Evolutionary conservation across 331 rosid genomes (phyloP).

Genomic region (Erythrophleum ivorense): DNA sequence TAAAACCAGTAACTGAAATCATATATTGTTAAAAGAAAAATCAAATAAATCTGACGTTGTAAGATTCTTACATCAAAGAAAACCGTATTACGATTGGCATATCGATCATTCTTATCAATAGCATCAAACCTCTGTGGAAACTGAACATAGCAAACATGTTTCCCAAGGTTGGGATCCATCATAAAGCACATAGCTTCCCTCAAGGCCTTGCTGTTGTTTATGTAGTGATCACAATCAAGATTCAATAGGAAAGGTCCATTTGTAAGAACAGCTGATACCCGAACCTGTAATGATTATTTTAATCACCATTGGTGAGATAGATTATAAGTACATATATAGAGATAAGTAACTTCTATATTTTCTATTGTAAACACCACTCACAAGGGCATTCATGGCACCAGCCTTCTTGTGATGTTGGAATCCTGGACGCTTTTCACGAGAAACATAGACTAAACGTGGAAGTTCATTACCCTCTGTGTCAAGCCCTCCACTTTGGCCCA

Average conservation of each 20-base stretch:
- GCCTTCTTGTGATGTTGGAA: slow-evolving; percentile 99
- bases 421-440: slow-evolving; percentile 99
- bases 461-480: slow-evolving; percentile 94
- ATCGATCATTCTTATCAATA: slow-evolving; percentile 92
- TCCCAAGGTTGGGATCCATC: slow-evolving; percentile 99
- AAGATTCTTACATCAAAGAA: slow-evolving; percentile 90
- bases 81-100: slow-evolving; percentile 96
- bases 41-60: slow-evolving; percentile 4
- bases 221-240: slow-evolving; percentile 99
- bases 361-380: slow-evolving; percentile 49
- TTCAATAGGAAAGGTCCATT: slow-evolving; percentile 97
- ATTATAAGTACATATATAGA: neutral
- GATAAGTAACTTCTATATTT: slow-evolving; percentile 26
- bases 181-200: slow-evolving; percentile 98
- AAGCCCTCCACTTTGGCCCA: slow-evolving; percentile 98
- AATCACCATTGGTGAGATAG: slow-evolving; percentile 24
- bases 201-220: slow-evolving; percentile 96
- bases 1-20: slow-evolving; percentile 22
- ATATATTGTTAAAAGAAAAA: neutral
- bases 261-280: slow-evolving; percentile 97
- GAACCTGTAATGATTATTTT: slow-evolving; percentile 66
- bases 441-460: slow-evolving; percentile 94
- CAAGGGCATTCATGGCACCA: slow-evolving; percentile 99
- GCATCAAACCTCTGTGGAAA: slow-evolving; percentile 99
- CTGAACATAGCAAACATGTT: slow-evolving; percentile 91